These are phyloP conservation scores for Artemisia annua DNA, from an alignment of 129 eudicot species.

Conservation along the genomic window DNA sequence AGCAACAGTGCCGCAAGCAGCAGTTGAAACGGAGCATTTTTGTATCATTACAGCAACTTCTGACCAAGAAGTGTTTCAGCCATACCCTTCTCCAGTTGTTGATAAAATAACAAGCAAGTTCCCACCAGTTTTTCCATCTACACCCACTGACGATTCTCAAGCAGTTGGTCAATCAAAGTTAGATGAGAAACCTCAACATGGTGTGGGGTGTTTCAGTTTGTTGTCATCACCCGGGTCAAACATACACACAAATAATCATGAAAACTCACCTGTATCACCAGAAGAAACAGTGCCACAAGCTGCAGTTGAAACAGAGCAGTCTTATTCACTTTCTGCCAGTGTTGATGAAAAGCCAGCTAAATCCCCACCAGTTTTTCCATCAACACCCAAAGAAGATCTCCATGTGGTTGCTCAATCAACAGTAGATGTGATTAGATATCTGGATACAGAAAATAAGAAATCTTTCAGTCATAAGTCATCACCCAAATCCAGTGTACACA, in stretches of 20 bases:
- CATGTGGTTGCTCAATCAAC: slow-evolving; percentile 9
- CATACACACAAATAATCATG: slow-evolving; percentile 28
- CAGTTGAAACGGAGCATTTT: slow-evolving; percentile 5
- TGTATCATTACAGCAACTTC: slow-evolving; percentile 29
- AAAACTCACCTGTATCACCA: slow-evolving; percentile 19
- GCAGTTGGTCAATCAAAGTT: slow-evolving; percentile 5
- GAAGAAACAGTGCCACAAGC: slow-evolving; percentile 25
- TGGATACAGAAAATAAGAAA: slow-evolving; percentile 22
- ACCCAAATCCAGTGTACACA: slow-evolving; percentile 24
- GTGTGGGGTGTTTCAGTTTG: neutral
- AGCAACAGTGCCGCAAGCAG: slow-evolving; percentile 23
- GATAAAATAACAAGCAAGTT: neutral
- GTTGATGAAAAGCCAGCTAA: slow-evolving; percentile 41
- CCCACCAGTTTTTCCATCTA: slow-evolving; percentile 34
- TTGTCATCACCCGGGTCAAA: neutral
- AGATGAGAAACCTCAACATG: slow-evolving; percentile 23
- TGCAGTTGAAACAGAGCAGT: slow-evolving; percentile 30
- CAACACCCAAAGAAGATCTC: slow-evolving; percentile 19
- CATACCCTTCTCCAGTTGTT: neutral
- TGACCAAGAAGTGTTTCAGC: slow-evolving; percentile 31
- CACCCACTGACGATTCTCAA: slow-evolving; percentile 18
- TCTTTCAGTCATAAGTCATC: neutral
- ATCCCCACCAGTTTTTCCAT: slow-evolving; percentile 31
- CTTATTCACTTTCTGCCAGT: slow-evolving; percentile 19
- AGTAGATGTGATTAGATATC: slow-evolving; percentile 4